Evolutionary conservation across 305 asterid species (phyloP).

Genomic region (Ilex paraguariensis): DNA sequence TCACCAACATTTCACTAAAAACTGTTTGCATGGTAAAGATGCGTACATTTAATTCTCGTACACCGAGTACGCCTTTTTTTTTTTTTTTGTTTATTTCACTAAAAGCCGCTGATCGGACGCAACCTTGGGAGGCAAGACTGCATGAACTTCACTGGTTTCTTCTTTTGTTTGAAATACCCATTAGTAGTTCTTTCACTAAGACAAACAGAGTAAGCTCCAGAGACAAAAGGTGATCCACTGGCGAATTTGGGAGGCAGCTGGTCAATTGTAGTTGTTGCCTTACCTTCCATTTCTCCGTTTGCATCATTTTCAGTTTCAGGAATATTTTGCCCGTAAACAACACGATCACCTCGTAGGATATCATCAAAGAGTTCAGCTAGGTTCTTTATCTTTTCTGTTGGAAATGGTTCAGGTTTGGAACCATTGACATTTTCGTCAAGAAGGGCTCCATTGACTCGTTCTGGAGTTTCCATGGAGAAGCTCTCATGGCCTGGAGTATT

Average conservation of each 20-base stretch:
- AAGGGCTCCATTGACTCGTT: neutral
- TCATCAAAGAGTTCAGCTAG: neutral
- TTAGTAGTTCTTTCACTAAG: too few species aligned
- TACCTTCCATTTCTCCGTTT: neutral
- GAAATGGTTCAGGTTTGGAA: neutral
- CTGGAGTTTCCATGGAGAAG: neutral
- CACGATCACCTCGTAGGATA: neutral
- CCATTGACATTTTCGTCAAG: neutral
- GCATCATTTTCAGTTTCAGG: neutral
- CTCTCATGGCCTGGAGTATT: slow-evolving; percentile 5
- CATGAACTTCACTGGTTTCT: too few species aligned
- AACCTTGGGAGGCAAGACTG: slow-evolving; percentile 25
- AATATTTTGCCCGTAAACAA: slow-evolving; percentile 7
- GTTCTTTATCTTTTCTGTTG: slow-evolving; percentile 1
- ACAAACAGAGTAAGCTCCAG: too few species aligned
- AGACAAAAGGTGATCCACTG: too few species aligned
- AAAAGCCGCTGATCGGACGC: slow-evolving; percentile 30
- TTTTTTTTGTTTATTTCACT: slow-evolving; percentile 10
- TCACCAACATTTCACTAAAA: too few species aligned
- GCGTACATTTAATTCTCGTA: too few species aligned
- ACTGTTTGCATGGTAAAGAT: too few species aligned
- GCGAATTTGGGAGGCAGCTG: neutral
- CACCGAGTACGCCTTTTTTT: too few species aligned
- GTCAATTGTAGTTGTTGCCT: neutral
- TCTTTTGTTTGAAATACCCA: too few species aligned